phyloP scores from a whole-genome alignment of 179 eudicot genomes.

The Actinidia chinensis region DNA sequence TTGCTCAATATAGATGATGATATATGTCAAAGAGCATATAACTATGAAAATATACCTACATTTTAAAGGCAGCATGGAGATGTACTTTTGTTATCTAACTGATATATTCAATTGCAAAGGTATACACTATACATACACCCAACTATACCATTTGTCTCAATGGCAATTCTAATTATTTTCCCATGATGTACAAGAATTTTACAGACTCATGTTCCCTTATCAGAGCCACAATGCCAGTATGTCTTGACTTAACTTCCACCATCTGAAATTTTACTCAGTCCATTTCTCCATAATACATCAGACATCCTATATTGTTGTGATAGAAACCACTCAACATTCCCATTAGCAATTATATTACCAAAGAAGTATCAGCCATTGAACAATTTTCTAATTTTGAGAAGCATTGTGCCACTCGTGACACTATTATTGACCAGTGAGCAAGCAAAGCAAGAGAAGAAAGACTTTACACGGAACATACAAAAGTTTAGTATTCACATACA shows the following conservation, averaged over 20 bases:
- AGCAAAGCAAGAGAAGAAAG: neutral
- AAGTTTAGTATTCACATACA: neutral
- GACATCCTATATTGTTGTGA: neutral
- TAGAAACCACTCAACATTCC: neutral
- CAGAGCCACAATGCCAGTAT: neutral
- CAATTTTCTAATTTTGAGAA: neutral
- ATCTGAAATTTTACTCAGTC: neutral
- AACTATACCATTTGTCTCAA: neutral
- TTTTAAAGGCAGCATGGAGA: neutral
- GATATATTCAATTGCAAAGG: neutral
- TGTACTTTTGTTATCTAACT: neutral
- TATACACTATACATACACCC: too few species aligned
- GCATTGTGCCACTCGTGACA: neutral
- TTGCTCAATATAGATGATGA: neutral
- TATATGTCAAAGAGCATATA: neutral
- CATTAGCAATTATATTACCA: neutral
- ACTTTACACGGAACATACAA: neutral
- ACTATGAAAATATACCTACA: neutral
- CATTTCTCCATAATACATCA: neutral
- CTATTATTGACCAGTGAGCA: too few species aligned
- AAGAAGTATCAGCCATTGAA: constrained; percentile 3
- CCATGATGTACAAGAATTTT: neutral
- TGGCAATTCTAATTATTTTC: neutral
- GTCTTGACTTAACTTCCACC: neutral
- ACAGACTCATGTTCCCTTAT: neutral